Evolutionary conservation across 2,329 filamentous ascomycete species (phyloP).

Genomic region (Sordariomycetes sp.): DNA sequence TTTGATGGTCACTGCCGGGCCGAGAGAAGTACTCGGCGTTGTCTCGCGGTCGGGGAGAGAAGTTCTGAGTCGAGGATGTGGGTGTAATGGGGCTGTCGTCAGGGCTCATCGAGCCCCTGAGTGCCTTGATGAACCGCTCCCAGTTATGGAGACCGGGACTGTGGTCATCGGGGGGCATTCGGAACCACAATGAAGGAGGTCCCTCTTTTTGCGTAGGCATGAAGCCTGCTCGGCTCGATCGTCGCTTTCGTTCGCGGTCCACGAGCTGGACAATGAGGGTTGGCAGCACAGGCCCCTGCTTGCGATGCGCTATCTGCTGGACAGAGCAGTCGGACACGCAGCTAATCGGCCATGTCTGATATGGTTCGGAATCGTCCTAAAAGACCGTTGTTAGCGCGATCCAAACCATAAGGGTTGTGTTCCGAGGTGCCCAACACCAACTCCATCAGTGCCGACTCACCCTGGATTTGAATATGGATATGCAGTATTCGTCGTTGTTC

Average conservation of each 20-base stretch:
- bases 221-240: conserved; percentile 54
- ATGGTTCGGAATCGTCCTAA: conserved; percentile 38
- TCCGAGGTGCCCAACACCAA: too few relatives aligned
- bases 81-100: conserved; percentile 41
- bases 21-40: conserved; percentile 30
- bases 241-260: conserved; percentile 54
- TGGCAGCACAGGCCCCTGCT: conserved; percentile 49
- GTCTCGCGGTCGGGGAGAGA: conserved; percentile 32
- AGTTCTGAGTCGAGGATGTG: conserved; percentile 36
- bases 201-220: conserved; percentile 40
- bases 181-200: conserved; percentile 46
- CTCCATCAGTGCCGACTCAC: too few relatives aligned
- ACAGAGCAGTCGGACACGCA: conserved; percentile 48
- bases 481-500: conserved; percentile 30
- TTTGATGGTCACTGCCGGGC: conserved; percentile 30
- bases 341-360: conserved; percentile 42
- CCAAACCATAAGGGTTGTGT: too few relatives aligned
- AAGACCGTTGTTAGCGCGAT: background rate
- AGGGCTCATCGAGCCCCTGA: conserved; percentile 35
- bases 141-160: conserved; percentile 48
- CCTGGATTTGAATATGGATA: conserved; percentile 49
- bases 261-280: conserved; percentile 50
- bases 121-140: conserved; percentile 42
- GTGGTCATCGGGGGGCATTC: conserved; percentile 41
- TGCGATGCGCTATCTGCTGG: conserved; percentile 50